Evolutionary conservation across 2,329 filamentous ascomycete species (phyloP), one percentile per base, ranked within the genome.

Genomic region (Fusarium stilboides): DNA sequence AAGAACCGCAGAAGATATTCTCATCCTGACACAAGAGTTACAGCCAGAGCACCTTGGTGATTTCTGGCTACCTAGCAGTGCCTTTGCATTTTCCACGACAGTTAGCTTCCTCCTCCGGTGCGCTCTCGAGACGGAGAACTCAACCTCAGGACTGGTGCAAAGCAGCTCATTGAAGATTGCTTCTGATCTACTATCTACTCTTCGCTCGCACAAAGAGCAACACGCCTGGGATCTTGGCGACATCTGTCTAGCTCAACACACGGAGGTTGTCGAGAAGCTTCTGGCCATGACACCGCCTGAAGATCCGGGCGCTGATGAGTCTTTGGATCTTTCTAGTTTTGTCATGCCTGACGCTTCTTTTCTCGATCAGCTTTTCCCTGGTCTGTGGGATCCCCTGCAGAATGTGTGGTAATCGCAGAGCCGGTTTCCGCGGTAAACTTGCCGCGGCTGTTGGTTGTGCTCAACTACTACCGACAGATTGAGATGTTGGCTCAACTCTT

Each of bases 171-270:
- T 86, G 12, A 74, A 75, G n/a, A 78, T 85, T 54, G 82, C 84
- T 1, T 77, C 75, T 7, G 80, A 82, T 20, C 76, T 86, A 13
- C 74, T 86, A 5, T 63, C 67, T 4, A 74, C 79, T 3, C 75
- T 87, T 15, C 77, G 77, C 14, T 63, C 68, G 0, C 82, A 85
- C 44, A 80, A 79, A 3, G 75, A 81, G 19, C 72, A 76, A 7
- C 76, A 74, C 43, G 76, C 70, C 0, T 87, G 86, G 85, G 85
- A 87, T 61, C 74, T 87, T 2, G 85, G 79, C 0, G 84, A 87
- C 47, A 78, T 84, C 6, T 87, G 85, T 61, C 73, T 87, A 2
- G 78, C 80, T 0, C 82, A 86, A 47, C 82, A 85, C 63, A 75
- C 77, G 8, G 83, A 85, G 13, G 72, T 86, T 14, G 77, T 86